Conservation (phyloP, 2,329 filamentous ascomycete genomes). For the Paecilomyces niveus region DNA sequence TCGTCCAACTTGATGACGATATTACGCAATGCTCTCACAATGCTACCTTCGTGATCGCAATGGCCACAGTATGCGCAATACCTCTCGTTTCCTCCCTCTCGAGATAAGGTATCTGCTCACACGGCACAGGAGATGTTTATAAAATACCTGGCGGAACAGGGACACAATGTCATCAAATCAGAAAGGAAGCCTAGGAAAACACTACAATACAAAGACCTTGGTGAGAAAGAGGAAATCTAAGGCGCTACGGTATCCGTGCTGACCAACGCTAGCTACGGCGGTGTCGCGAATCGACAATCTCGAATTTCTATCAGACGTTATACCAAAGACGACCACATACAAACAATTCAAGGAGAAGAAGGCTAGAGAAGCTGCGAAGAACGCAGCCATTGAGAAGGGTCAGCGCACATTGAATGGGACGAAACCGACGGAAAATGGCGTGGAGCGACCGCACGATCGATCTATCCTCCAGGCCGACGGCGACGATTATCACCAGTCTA, state of each 20-base stretch:
- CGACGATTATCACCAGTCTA: constrained; percentile 10
- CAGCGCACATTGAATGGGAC: constrained; percentile 30
- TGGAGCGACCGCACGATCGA: constrained; percentile 5
- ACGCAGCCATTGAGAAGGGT: constrained; percentile 27
- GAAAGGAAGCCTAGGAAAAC: constrained; percentile 89
- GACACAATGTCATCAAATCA: constrained; percentile 79
- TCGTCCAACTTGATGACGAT: constrained; percentile 81
- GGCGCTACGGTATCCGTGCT: not conserved
- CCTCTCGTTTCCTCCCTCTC: not conserved
- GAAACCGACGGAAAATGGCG: constrained; percentile 9
- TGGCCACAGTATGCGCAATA: constrained; percentile 62
- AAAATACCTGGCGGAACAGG: constrained; percentile 78
- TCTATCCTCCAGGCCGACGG: constrained; percentile 3
- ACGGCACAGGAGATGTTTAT: constrained; percentile 77
- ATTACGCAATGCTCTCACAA: constrained; percentile 84
- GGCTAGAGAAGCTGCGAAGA: constrained; percentile 27
- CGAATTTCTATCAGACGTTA: constrained; percentile 86
- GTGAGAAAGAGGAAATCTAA: constrained; percentile 39
- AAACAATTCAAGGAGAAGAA: constrained; percentile 66
- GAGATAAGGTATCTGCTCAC: not conserved
- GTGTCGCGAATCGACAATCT: constrained; percentile 86
- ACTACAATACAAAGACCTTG: constrained; percentile 91
- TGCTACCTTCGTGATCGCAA: constrained; percentile 85
- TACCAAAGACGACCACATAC: constrained; percentile 78
- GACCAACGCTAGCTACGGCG: constrained; percentile 58